Percentiles rank a stretch among this genome's conserved stretches.
Evolutionary conservation across 1,139 yeast species (phyloP).

Genomic region (Ogataea hybrid): DNA sequence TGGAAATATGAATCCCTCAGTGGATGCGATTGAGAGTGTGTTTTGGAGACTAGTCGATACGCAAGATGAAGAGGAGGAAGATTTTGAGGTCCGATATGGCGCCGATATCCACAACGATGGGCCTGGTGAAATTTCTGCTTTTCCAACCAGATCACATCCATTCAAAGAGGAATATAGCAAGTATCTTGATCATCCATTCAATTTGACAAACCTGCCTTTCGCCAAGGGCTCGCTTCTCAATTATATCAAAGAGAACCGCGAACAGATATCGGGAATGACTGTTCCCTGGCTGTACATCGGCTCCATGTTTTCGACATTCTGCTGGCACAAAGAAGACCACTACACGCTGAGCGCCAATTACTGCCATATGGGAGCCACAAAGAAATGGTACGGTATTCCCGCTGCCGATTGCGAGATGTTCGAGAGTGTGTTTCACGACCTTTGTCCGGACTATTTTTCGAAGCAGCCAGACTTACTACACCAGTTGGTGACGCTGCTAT

Average conservation of each 20-base stretch:
- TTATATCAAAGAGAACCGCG: conserved; percentile 42
- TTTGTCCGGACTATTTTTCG: conserved; percentile 80
- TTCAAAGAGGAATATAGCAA: conserved; percentile 35
- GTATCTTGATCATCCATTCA: conserved; percentile 61
- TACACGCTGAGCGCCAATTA: conserved; percentile 76
- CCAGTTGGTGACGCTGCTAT: conserved; percentile 77
- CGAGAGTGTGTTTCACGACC: conserved; percentile 49
- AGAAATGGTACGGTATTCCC: conserved; percentile 80
- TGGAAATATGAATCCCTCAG: conserved; percentile 35
- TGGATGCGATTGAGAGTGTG: conserved; percentile 48
- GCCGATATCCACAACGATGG: conserved; percentile 68
- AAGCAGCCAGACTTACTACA: conserved; percentile 88
- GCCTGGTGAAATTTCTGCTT: conserved; percentile 68
- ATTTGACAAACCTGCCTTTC: conserved; percentile 64
- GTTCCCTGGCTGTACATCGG: conserved; percentile 82
- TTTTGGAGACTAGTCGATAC: conserved; percentile 55
- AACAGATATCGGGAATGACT: conserved; percentile 76
- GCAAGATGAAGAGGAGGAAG: conserved; percentile 36
- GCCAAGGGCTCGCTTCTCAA: conserved; percentile 63
- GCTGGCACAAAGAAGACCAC: conserved; percentile 88
- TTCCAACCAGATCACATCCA: conserved; percentile 40
- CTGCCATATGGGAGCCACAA: conserved; percentile 72
- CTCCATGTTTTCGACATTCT: conserved; percentile 69
- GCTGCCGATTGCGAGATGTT: conserved; percentile 51
- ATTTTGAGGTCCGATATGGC: conserved; percentile 64